Evolutionary conservation across 2,329 filamentous ascomycete species (phyloP), one percentile per base, ranked within the genome.

Genomic region (Juglanconis juglandina): DNA sequence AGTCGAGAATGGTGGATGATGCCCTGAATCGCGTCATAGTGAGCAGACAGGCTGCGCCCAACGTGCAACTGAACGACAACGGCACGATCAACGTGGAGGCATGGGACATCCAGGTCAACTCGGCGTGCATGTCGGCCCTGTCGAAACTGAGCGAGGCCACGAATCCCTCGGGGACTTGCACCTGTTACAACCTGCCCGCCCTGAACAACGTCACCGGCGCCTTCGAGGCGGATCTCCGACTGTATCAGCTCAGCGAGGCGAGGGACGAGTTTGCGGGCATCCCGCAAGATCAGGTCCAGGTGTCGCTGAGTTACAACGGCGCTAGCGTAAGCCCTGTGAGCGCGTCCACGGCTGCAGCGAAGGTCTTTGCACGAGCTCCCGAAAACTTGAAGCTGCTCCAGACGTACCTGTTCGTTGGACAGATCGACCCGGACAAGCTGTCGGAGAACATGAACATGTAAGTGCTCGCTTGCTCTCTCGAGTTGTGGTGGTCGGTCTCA

Each of bases 181-280:
- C 91, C 52, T 96, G 91, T 81, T 95, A 94, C 77, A 96, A 95
- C 71, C 74, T 96, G 32, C 87, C 88, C 0, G 85, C 84, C 44
- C 81, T 92, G 60, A 83, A 94, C 75, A 85, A 83, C 66, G 73
- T 73, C 4, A 87, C 83, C 0, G 90, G 90, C 35, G 77, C 86
- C 14, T 95, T 95, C 71, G 84, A 90, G 73, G 90, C 90, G 35
- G 91, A 95, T 70, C 73, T 95, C 54, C 82, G 90, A 57, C 77
- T 95, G 62, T 95, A 87, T 75, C 86, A 88, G 72, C 75, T 93
- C 51, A 86, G 85, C 5, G 73, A 81, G 0, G 80, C 89, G 0
- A 79, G 75, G 4, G 85, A 77, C 37, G 72, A 70, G 4, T 88
- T 87, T 64, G 71, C 75, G 9, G 79, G 77, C 10, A 80, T 88